Conservation (phyloP, 768 basidiomycete genomes). For the Basidioascus undulatus region DNA sequence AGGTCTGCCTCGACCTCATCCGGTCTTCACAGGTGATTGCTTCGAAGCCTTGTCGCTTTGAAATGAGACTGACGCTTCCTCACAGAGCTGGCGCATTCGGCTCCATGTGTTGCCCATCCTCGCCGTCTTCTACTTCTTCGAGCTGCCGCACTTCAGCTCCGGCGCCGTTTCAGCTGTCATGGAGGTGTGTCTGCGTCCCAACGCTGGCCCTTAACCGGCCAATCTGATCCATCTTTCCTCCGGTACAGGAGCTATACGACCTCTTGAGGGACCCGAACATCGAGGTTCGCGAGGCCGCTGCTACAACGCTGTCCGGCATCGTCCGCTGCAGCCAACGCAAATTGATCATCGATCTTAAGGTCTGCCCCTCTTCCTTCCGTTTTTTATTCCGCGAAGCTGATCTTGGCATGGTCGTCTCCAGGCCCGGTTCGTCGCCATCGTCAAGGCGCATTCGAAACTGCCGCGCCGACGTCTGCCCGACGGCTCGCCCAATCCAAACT, state of each 20-base stretch:
- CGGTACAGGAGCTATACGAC: conserved; percentile 56
- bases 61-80: conserved; percentile 49
- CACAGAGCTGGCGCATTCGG: conserved; percentile 65
- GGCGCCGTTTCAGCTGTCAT: conserved; percentile 51
- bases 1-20: too few relatives aligned
- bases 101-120: conserved; percentile 65
- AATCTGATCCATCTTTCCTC: too few relatives aligned
- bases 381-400: not conserved
- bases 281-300: conserved; percentile 11
- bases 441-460: conserved; percentile 39
- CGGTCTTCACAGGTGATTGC: too few relatives aligned
- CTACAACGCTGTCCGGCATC: conserved; percentile 21
- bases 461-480: conserved; percentile 26
- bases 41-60: too few relatives aligned
- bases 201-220: not conserved
- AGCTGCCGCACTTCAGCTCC: conserved; percentile 56
- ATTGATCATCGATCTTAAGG: conserved; percentile 21
- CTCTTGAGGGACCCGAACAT: conserved; percentile 32
- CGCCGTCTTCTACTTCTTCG: conserved; percentile 75
- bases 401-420: conserved; percentile 14
- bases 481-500: conserved; percentile 29
- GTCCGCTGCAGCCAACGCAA: conserved; percentile 21
- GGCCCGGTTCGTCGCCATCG: conserved; percentile 57
- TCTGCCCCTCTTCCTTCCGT: conserved; percentile 2
- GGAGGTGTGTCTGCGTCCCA: conserved; percentile 34